Evolutionary conservation across 768 basidiomycete genomes (phyloP).

Genomic region (Plicaturopsis crispa): DNA sequence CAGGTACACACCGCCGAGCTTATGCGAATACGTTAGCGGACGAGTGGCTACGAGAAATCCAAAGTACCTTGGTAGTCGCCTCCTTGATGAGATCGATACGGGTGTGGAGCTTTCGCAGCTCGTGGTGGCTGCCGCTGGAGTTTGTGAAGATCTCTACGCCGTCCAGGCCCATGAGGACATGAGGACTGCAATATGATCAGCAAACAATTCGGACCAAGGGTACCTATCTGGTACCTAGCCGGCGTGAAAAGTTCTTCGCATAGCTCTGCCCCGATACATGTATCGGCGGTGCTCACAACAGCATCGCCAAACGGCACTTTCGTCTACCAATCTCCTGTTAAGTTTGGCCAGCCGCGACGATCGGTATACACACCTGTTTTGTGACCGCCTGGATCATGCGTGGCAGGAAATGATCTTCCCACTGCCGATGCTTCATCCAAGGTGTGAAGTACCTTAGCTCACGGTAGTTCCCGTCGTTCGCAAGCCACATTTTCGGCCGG

Average conservation of each 20-base stretch:
- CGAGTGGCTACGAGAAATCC: background rate
- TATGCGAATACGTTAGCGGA: background rate
- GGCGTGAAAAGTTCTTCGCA: conserved; percentile 99
- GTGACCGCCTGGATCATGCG: conserved; percentile 85
- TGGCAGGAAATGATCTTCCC: conserved; percentile 90
- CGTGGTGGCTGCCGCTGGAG: conserved; percentile 97
- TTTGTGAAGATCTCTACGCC: conserved; percentile 99
- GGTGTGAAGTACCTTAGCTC: conserved; percentile 88
- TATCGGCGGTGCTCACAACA: conserved; percentile 87
- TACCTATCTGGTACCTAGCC: conserved; percentile 62
- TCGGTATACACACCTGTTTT: conserved; percentile 58
- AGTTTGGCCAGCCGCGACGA: background rate
- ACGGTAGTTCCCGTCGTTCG: conserved; percentile 97
- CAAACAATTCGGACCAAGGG: background rate
- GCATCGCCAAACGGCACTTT: conserved; percentile 97
- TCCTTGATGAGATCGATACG: conserved; percentile 95
- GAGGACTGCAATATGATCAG: conserved; percentile 54
- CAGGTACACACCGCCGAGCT: conserved; percentile 95
- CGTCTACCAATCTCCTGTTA: conserved; percentile 30
- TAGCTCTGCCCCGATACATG: conserved; percentile 93
- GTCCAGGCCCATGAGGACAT: conserved; percentile 96
- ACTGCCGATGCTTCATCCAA: conserved; percentile 84
- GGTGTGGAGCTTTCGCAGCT: conserved; percentile 89
- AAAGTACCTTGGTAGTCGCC: conserved; percentile 81
- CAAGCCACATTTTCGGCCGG: conserved; percentile 99